Evolutionary conservation across 768 basidiomycete species (phyloP), one percentile per base, ranked within the genome.

Genomic region (Termitomyces sp.): DNA sequence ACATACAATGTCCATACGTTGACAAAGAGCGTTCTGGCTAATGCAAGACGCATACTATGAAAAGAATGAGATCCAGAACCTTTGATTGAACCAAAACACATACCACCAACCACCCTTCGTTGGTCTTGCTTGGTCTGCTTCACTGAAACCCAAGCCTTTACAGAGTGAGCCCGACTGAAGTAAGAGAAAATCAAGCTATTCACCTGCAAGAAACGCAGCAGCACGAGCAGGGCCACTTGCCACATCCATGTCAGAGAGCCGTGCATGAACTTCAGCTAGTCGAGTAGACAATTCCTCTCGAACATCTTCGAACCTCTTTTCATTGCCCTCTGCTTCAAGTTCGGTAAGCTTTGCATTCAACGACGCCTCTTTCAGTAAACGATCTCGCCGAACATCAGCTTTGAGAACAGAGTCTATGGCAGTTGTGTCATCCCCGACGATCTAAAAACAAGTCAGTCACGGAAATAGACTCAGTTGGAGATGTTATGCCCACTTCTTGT

Each of bases 321-420:
- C 91, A 60, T 91, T 90, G 6, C 84, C 81, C 65, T 89, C 85
- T 24, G 72, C 71, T 58, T 97, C 94, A 13, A 96, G 79, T 58
- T 81, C 83, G 0, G 82, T 72, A 2, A 98, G 81, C 60, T 83
- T 82, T 0, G 81, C 81, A 65, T 95, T 95, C 45, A 98, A 77
- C 22, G 79, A 73, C 0, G 74, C 74, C 71, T 99, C 94, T 55
- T 86, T 89, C 50, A 97, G 73, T 18, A 98, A 79, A 62, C 93
- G 90, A 67, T 96, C 95, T 69, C 96, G 82, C 94, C 97, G 98
- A 33, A 99, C 97, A 69, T 99, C 97, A n/a, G 97, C 97, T 71
- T 95, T 94, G n/a, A 99, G 80, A 22, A 99, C 97, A 1, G 95
- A 95, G 22, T 95, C 91, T 43, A 99, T 79, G 3, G 97, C 97